phyloP scores from a whole-genome alignment of 2,329 filamentous ascomycete genomes.

The Zymoseptoria crescenta region DNA sequence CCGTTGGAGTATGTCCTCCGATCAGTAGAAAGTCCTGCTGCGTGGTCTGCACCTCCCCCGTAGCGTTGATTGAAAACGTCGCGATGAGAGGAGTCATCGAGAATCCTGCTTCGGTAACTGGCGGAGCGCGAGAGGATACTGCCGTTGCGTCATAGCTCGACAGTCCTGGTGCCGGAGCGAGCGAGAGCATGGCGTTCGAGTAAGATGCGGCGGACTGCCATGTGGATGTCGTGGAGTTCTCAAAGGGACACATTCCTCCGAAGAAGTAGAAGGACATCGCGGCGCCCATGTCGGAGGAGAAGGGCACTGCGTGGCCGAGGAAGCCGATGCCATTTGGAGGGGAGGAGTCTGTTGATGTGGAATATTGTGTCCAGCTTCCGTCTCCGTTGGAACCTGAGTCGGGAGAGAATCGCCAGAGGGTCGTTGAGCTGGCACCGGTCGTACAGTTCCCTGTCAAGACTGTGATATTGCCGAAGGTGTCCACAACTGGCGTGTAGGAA shows the following conservation, averaged over 20 bases:
- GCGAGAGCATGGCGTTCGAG: slow-evolving; percentile 67
- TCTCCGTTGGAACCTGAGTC: slow-evolving; percentile 36
- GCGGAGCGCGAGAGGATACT: slow-evolving; percentile 51
- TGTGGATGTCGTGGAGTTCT: slow-evolving; percentile 32
- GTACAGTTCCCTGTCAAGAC: slow-evolving; percentile 70
- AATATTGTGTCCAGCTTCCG: slow-evolving; percentile 46
- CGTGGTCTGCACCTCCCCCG: slow-evolving; percentile 51
- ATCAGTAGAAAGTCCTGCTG: slow-evolving; percentile 73
- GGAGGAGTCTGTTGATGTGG: slow-evolving; percentile 24
- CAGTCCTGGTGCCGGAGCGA: slow-evolving; percentile 45
- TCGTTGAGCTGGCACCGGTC: slow-evolving; percentile 40
- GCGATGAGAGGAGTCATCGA: slow-evolving; percentile 66
- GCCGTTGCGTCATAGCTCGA: slow-evolving; percentile 40
- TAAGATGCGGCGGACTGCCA: slow-evolving; percentile 69
- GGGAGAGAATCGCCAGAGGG: slow-evolving; percentile 62
- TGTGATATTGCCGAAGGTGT: slow-evolving; percentile 58
- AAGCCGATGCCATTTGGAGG: slow-evolving; percentile 45
- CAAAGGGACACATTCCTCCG: slow-evolving; percentile 76
- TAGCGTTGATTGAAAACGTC: slow-evolving; percentile 59
- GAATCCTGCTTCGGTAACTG: slow-evolving; percentile 79
- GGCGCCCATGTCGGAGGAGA: slow-evolving; percentile 54
- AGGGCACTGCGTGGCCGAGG: slow-evolving; percentile 56
- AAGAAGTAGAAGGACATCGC: slow-evolving; percentile 62
- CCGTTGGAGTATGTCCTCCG: slow-evolving; percentile 72
- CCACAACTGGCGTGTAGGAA: slow-evolving; percentile 61